phyloP scores from a whole-genome alignment of 108 stramenopile genomes.

The Cylindrotheca fusiformis region DNA sequence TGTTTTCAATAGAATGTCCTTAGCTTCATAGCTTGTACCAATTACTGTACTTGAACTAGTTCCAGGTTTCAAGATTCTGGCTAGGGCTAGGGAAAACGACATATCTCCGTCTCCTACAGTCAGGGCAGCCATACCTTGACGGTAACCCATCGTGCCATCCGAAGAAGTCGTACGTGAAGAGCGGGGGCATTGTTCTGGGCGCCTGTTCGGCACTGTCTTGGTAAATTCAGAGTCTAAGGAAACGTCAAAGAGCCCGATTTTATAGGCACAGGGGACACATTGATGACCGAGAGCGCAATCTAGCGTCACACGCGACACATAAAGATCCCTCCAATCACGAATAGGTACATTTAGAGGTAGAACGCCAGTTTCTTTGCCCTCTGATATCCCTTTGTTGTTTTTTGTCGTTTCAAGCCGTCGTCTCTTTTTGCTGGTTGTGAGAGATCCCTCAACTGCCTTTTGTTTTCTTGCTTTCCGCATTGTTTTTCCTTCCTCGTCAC shows the following conservation, averaged over 20 bases:
- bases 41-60: constrained; percentile 24
- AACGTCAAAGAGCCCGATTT: constrained; percentile 67
- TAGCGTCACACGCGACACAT: constrained; percentile 22
- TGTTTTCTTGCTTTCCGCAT: too few species aligned
- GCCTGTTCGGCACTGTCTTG: constrained; percentile 51
- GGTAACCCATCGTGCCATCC: neutral
- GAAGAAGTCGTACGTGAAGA: neutral
- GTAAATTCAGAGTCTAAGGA: constrained; percentile 70
- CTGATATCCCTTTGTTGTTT: too few species aligned
- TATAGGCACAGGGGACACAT: constrained; percentile 89
- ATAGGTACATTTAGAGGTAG: too few species aligned
- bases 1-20: constrained; percentile 48
- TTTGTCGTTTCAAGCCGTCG: too few species aligned
- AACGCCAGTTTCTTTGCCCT: too few species aligned
- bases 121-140: constrained; percentile 60
- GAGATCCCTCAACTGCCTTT: too few species aligned
- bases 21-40: constrained; percentile 78
- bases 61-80: constrained; percentile 38
- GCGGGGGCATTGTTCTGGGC: constrained; percentile 80
- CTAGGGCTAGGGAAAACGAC: constrained; percentile 79
- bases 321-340: too few species aligned
- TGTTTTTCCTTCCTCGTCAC: too few species aligned
- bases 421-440: too few species aligned
- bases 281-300: constrained; percentile 25
- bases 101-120: constrained; percentile 94